These are phyloP conservation scores for Geosmithia flava DNA, from an alignment of 2,329 filamentous ascomycete genomes.

Conservation along the genomic window DNA sequence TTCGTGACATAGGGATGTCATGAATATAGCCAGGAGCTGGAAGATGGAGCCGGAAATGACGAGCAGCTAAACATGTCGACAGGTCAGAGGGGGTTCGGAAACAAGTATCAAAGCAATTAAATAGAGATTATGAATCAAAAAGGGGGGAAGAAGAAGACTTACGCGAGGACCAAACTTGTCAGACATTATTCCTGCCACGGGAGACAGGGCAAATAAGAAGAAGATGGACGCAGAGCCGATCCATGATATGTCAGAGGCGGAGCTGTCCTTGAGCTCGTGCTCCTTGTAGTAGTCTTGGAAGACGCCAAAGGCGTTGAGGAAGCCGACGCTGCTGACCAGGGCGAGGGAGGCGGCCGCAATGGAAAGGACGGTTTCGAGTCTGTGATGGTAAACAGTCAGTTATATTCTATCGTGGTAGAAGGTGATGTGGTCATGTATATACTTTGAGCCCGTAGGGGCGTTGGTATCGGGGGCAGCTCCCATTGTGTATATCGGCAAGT, in stretches of 20 bases:
- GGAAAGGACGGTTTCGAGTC: background rate
- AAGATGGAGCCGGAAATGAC: conserved; percentile 6
- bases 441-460: background rate
- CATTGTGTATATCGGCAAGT: background rate
- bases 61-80: background rate
- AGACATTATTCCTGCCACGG: background rate
- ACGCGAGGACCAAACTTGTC: background rate
- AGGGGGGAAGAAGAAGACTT: background rate
- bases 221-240: background rate
- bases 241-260: background rate
- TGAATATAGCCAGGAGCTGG: conserved; percentile 26
- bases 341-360: background rate
- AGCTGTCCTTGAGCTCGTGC: background rate
- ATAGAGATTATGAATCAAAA: no score
- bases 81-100: background rate
- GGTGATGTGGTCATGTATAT: background rate
- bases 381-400: no score
- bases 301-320: conserved; percentile 1
- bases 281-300: background rate
- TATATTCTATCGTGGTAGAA: background rate
- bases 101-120: no score
- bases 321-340: background rate
- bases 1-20: conserved; percentile 26
- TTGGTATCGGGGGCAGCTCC: background rate
- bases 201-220: background rate